Base-by-base conservation (phyloP, 2,329 filamentous ascomycete genomes). In the Fulvia fulva region DNA sequence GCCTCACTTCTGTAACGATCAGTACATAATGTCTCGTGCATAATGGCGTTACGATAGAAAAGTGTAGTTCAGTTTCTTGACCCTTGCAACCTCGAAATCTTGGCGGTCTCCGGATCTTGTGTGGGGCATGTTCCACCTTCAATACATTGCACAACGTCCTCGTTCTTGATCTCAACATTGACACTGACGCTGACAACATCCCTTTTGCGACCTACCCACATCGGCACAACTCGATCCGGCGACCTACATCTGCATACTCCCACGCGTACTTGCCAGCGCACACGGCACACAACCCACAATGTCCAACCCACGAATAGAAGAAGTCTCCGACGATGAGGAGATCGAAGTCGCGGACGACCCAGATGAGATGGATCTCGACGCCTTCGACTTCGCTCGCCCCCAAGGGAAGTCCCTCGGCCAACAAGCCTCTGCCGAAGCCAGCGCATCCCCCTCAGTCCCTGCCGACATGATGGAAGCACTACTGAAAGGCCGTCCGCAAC, bases 241-340 rank as follows among this genome's bases (percentile, higher is more conserved):
- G 14, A 41, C 37, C 14, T 7, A 19, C 3, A 41, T 19, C 37
- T 41, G 16, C 12, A 41, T 4, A 5, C 14, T 41, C 37, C 14
- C 14, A n/a, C 37, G 2, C 5, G 7, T 3, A 41, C n/a, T n/a
- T 41, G 37, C 37, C 14, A 3, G 30, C 37, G 37, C 37, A 19
- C 37, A 41, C 14, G 14, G 37, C 37, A 16, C 37, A 41, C 37
- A n/a, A 14, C n/a, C 37, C 14, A 19, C 37, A 41, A 94, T 95
- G 91, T 89, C 90, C 63, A 75, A 94, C 79, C 86, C 92, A 60
- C 87, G 88, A 61, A 87, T 97, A 75, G 94, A 99, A 82, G 94
- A 97, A 76, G 87, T 97, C 63, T 90, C 87, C 60, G 91, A 95
- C 80, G 86, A 83, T 74, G 88, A 81, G 65, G 91, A 81, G 66